These are phyloP conservation scores for Biscogniauxia sp. DNA, from an alignment of 2,329 filamentous ascomycete genomes.

Conservation along the genomic window DNA sequence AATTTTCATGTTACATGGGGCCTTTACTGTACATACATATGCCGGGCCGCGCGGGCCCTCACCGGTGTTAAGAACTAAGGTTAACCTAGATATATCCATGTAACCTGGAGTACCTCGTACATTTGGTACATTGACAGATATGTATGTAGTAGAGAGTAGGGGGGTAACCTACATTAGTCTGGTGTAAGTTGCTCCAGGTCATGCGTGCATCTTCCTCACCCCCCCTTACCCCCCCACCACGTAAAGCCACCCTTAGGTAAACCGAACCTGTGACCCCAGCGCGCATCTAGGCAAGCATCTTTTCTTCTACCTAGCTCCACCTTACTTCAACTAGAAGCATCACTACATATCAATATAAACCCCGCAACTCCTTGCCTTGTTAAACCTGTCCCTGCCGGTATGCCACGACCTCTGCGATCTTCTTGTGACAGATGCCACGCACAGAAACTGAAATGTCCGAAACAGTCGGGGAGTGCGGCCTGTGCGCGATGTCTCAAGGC, in stretches of 20 bases:
- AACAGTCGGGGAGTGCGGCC: slow-evolving; percentile 32
- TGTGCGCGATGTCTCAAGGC: slow-evolving; percentile 45
- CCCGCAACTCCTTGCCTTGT: not conserved
- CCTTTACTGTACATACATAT: too few relatives aligned
- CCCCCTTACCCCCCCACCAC: too few relatives aligned
- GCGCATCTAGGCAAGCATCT: not conserved
- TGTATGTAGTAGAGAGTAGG: too few relatives aligned
- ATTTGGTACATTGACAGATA: too few relatives aligned
- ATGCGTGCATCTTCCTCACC: too few relatives aligned
- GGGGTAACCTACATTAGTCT: too few relatives aligned
- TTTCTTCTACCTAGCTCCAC: not conserved
- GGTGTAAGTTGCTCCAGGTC: not conserved
- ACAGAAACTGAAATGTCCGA: slow-evolving; percentile 47
- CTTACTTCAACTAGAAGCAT: not conserved
- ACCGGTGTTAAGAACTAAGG: too few relatives aligned
- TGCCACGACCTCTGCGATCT: slow-evolving; percentile 25
- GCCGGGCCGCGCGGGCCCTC: too few relatives aligned
- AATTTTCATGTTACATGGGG: too few relatives aligned
- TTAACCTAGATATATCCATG: too few relatives aligned
- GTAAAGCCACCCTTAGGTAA: not conserved
- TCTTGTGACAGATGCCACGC: slow-evolving; percentile 41
- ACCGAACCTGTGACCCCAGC: not conserved
- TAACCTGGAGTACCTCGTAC: not conserved
- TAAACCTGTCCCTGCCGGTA: not conserved
- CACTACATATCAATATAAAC: not conserved